Evolutionary conservation across 169 alveolate species (phyloP).

Genomic region (Toxoplasma gondii): DNA sequence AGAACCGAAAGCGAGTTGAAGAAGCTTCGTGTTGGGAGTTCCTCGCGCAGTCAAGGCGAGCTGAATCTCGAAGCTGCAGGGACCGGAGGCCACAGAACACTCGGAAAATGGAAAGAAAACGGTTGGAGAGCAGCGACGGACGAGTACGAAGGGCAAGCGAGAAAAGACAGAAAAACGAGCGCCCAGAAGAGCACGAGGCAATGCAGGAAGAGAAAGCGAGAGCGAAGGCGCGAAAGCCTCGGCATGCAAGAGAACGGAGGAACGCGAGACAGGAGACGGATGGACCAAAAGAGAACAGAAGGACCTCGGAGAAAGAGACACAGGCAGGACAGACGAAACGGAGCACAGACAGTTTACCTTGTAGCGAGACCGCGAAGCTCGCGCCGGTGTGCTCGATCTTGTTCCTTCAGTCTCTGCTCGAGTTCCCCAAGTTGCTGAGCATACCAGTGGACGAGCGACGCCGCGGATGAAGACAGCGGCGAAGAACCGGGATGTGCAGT

Average conservation of each 20-base stretch:
- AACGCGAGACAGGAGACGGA: too few species aligned
- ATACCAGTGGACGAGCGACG: not conserved
- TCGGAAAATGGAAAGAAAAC: too few species aligned
- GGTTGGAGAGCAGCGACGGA: too few species aligned
- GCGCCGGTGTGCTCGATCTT: not conserved
- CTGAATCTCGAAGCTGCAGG: not conserved
- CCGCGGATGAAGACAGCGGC: not conserved
- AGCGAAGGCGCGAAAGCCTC: too few species aligned
- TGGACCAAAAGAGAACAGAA: too few species aligned
- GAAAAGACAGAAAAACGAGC: not conserved
- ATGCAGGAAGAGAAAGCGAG: not conserved
- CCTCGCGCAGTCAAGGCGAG: not conserved
- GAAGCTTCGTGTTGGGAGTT: not conserved
- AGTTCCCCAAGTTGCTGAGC: not conserved
- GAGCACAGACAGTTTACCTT: not conserved
- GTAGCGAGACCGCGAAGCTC: not conserved
- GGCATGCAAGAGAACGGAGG: too few species aligned
- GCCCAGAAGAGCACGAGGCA: not conserved
- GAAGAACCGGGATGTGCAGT: not conserved
- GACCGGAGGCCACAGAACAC: too few species aligned
- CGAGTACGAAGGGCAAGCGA: too few species aligned
- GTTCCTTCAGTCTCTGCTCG: not conserved
- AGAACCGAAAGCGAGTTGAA: not conserved
- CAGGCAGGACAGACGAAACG: not conserved
- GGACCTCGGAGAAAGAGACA: not conserved